These are phyloP conservation scores for Agaricus blazei DNA, from an alignment of 768 basidiomycete species.

Conservation along the genomic window DNA sequence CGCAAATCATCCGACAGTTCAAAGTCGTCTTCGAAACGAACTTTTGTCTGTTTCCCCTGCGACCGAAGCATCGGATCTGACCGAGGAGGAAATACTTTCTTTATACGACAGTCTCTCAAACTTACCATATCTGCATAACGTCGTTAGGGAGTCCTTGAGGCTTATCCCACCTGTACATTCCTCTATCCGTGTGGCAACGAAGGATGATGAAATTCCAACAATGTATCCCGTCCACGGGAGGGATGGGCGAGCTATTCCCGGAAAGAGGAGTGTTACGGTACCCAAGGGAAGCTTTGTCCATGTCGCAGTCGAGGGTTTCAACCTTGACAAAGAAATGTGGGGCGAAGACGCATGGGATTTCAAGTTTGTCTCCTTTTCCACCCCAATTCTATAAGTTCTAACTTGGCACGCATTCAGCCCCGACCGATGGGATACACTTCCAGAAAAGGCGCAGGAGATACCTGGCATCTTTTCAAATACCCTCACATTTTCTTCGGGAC, in stretches of 20 bases:
- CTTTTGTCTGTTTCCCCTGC: constrained; percentile 42
- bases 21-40: constrained; percentile 69
- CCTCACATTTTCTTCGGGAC: constrained; percentile 76
- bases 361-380: constrained; percentile 39
- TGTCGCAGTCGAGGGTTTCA: constrained; percentile 75
- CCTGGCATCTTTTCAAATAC: constrained; percentile 72
- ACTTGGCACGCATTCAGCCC: constrained; percentile 40
- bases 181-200: constrained; percentile 70
- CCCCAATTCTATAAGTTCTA: background rate
- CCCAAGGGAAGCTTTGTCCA: constrained; percentile 73
- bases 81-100: constrained; percentile 61
- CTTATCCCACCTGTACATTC: constrained; percentile 79
- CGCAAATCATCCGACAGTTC: constrained; percentile 59
- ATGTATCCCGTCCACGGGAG: constrained; percentile 52
- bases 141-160: constrained; percentile 72
- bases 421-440: constrained; percentile 75
- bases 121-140: constrained; percentile 71
- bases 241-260: constrained; percentile 40
- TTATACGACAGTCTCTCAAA: constrained; percentile 50
- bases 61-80: constrained; percentile 37
- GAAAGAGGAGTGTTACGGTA: constrained; percentile 40
- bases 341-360: constrained; percentile 80
- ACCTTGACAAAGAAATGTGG: constrained; percentile 74
- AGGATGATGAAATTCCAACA: constrained; percentile 75
- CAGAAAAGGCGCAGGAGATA: constrained; percentile 57